Evolutionary conservation across 129 eudicot genomes (phyloP), one percentile per base, ranked within the genome.

Genomic region (Logfia minima): DNA sequence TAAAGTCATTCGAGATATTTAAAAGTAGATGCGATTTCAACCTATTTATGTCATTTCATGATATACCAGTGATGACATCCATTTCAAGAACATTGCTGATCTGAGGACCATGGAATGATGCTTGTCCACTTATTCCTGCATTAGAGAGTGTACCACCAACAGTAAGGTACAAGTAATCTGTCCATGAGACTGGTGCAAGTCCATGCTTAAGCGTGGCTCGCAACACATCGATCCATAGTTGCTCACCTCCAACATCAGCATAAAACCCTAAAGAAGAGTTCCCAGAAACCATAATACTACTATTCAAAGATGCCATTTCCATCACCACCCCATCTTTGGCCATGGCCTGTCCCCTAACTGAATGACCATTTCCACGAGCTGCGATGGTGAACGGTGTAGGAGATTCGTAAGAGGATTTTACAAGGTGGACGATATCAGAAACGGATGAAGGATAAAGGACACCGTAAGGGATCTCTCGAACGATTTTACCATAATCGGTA

Each of bases 221-320:
- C 73, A 81, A 62, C 52, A 81, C 85, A 64, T 81, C 77, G 18
- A 81, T 70, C 85, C 85, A 81, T 1, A 81, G 72, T 18, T 81
- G 85, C 58, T 81, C 85, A 6, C 85, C 85, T 34, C 85, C 85
- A 53, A 81, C 84, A 68, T 80, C 84, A n/a, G 80, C 80, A 75
- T 80, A 80, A 80, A 74, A 80, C 75, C 84, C 84, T 62, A 70
- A 32, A 60, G 77, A 51, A 45, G 66, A 29, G 66, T 76, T 39
- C 60, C 85, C 73, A 32, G 67, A 76, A 76, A 81, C 81, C 45
- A 59, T 62, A 81, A 81, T 81, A 0, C 51, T 58, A 21, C 31
- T 75, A 59, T 71, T 76, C 74, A 81, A 70, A 48, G 61, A 61
- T 19, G 67, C 23, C 85, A 81, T 81, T 16, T 81, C 72, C 68